Evolutionary conservation across 306 rosid species (phyloP).

Genomic region (Begonia peltatifolia): DNA sequence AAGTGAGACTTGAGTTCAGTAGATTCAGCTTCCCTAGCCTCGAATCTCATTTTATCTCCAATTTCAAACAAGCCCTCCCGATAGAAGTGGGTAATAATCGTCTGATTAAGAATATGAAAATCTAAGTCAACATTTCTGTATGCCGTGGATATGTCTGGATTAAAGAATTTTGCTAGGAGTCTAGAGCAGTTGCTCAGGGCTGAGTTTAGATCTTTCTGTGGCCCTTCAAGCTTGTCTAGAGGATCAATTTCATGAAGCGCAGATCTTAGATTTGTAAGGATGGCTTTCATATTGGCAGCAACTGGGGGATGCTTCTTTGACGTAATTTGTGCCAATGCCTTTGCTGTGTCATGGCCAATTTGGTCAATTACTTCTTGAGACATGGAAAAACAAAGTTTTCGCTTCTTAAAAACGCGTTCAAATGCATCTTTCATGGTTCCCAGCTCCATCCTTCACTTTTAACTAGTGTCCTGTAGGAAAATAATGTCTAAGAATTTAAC

Average conservation of each 20-base stretch:
- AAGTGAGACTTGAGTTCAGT: constrained; percentile 41
- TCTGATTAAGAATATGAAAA: constrained; percentile 43
- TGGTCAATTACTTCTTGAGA: constrained; percentile 57
- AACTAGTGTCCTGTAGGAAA: constrained; percentile 28
- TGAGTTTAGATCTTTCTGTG: constrained; percentile 50
- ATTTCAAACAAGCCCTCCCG: constrained; percentile 57
- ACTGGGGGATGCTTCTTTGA: constrained; percentile 25
- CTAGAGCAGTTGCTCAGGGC: constrained; percentile 51
- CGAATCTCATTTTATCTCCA: constrained; percentile 55
- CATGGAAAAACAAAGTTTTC: constrained; percentile 53
- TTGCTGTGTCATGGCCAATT: constrained; percentile 55
- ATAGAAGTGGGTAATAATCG: constrained; percentile 60
- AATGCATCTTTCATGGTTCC: constrained; percentile 57
- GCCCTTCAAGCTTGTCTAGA: constrained; percentile 43
- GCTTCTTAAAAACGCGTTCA: constrained; percentile 74
- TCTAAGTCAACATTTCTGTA: constrained; percentile 68
- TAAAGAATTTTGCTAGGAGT: constrained; percentile 43
- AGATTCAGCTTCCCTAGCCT: constrained; percentile 53
- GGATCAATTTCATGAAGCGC: constrained; percentile 43
- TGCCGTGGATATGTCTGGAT: constrained; percentile 74
- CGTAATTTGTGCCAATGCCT: constrained; percentile 29
- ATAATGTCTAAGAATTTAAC: constrained; percentile 1
- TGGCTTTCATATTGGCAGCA: constrained; percentile 38
- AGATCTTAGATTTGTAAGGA: constrained; percentile 42
- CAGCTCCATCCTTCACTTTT: constrained; percentile 42